phyloP scores from a whole-genome alignment of 2,329 filamentous ascomycete genomes.

The Paraphoma chrysanthemicola region DNA sequence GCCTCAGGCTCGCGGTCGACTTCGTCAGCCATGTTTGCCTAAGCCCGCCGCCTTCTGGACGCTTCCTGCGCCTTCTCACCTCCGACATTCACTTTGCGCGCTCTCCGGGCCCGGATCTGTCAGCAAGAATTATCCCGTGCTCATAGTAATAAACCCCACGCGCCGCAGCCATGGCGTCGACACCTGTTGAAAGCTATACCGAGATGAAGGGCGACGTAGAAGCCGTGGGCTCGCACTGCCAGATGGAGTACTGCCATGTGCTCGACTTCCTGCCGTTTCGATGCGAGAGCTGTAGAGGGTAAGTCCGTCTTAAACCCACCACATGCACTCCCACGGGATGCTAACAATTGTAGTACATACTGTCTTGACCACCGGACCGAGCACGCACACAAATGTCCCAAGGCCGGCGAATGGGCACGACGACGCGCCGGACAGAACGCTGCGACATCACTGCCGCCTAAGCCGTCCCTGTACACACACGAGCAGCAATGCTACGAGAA shows the following conservation, averaged over 20 bases:
- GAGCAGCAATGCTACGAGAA: slow-evolving; percentile 73
- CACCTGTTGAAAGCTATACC: slow-evolving; percentile 61
- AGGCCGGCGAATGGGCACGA: slow-evolving; percentile 67
- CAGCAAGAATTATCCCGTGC: neutral
- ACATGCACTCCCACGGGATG: neutral
- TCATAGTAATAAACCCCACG: neutral
- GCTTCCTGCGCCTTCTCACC: slow-evolving; percentile 2
- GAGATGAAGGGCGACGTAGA: slow-evolving; percentile 78
- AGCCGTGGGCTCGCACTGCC: slow-evolving; percentile 88
- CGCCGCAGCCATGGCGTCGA: slow-evolving; percentile 23
- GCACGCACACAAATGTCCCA: slow-evolving; percentile 73
- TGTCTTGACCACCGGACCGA: slow-evolving; percentile 95
- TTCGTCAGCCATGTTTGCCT: slow-evolving; percentile 9
- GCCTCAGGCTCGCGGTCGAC: neutral
- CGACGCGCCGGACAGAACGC: slow-evolving; percentile 50
- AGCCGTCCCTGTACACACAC: slow-evolving; percentile 64
- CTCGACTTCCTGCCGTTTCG: slow-evolving; percentile 96
- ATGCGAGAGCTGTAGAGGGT: slow-evolving; percentile 83
- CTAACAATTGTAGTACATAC: slow-evolving; percentile 66
- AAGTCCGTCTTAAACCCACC: slow-evolving; percentile 3
- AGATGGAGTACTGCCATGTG: slow-evolving; percentile 88
- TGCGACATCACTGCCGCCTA: slow-evolving; percentile 42
- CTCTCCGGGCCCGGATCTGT: neutral
- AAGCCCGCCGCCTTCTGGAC: slow-evolving; percentile 4
- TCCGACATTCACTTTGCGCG: neutral